Percentiles rank a stretch among this genome's conserved stretches.
phyloP scores from a whole-genome alignment of 129 eudicot species.

The Tanacetum coccineum region DNA sequence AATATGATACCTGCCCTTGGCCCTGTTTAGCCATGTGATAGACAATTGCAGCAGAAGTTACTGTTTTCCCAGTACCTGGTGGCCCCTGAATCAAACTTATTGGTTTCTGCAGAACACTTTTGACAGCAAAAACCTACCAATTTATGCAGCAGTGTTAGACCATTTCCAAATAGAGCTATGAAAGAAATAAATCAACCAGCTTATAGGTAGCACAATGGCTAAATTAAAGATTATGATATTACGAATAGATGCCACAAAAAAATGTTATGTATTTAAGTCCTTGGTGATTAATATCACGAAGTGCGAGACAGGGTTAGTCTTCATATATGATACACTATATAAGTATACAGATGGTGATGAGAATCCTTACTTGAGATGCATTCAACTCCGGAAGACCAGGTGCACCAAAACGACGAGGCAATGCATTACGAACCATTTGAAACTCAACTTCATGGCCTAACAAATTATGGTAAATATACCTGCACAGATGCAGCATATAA shows the following conservation, averaged over 20 bases:
- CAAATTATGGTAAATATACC: constrained; percentile 91
- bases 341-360: background rate
- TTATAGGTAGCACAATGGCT: too few species aligned
- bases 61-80: constrained; percentile 97
- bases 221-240: too few species aligned
- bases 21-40: constrained; percentile 99
- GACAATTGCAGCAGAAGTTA: constrained; percentile 95
- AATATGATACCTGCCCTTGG: constrained; percentile 76
- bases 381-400: constrained; percentile 98
- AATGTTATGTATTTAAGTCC: too few species aligned
- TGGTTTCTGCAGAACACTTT: constrained; percentile 95
- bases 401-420: constrained; percentile 96
- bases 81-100: constrained; percentile 96
- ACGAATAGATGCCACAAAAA: too few species aligned
- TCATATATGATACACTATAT: too few species aligned
- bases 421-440: constrained; percentile 92
- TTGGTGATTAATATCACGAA: too few species aligned
- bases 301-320: too few species aligned
- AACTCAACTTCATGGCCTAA: constrained; percentile 96
- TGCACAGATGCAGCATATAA: constrained; percentile 26
- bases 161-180: too few species aligned
- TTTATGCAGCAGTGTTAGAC: background rate
- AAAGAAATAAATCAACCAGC: too few species aligned
- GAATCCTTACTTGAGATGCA: constrained; percentile 79
- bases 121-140: constrained; percentile 84